Conservation (phyloP, 2,329 filamentous ascomycete genomes). For the Trichoderma citrinoviride region DNA sequence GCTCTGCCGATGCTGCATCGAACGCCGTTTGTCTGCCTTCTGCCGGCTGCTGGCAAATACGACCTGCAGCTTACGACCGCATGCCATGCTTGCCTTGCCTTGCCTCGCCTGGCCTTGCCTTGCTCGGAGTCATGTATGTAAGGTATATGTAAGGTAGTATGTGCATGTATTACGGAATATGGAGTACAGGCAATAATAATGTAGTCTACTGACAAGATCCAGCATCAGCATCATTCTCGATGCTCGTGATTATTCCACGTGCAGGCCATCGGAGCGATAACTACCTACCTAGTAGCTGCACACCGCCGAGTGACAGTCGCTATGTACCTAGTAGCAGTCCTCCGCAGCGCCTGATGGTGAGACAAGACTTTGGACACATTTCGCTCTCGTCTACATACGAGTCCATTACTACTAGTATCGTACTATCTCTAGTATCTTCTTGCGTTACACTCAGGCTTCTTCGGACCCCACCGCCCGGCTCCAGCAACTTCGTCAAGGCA, state of each 20-base stretch:
- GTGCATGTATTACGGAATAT: not conserved
- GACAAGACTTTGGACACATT: not conserved
- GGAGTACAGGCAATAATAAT: not conserved
- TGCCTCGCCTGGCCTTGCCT: not conserved
- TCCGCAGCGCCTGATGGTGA: not conserved
- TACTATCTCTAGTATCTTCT: too few species aligned
- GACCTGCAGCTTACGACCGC: conserved; percentile 15
- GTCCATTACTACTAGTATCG: not conserved
- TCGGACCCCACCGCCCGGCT: conserved; percentile 16
- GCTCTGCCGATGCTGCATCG: not conserved
- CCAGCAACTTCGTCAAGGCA: not conserved
- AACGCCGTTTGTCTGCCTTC: not conserved
- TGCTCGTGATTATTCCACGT: not conserved
- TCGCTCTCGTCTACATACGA: not conserved
- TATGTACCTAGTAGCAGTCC: not conserved
- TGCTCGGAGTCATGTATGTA: not conserved
- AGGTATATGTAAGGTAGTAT: too few species aligned
- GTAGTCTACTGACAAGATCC: not conserved
- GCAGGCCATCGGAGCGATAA: not conserved
- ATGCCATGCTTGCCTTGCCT: not conserved
- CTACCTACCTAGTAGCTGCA: too few species aligned
- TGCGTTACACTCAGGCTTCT: conserved; percentile 14
- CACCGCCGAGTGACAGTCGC: not conserved
- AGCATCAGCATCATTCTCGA: not conserved
- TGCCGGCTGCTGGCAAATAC: conserved; percentile 16